These are phyloP conservation scores for Capronia epimyces DNA, from an alignment of 2,329 filamentous ascomycete species.

Conservation along the genomic window DNA sequence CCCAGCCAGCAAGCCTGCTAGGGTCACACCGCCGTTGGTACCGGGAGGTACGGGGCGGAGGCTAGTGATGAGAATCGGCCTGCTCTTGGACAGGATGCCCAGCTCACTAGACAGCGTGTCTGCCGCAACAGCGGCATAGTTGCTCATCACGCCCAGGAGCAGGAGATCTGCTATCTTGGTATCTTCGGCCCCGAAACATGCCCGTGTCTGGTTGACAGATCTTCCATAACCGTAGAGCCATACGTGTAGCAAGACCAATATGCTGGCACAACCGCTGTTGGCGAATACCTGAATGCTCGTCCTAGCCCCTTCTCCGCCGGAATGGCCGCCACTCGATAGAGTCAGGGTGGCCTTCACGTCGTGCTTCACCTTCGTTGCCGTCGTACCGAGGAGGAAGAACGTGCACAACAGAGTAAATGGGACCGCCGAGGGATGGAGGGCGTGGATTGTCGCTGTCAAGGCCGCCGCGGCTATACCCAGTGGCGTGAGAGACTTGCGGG, in stretches of 20 bases:
- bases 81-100: constrained; percentile 72
- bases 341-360: constrained; percentile 78
- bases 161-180: constrained; percentile 46
- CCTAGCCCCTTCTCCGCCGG: constrained; percentile 72
- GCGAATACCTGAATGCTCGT: constrained; percentile 86
- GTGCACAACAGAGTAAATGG: constrained; percentile 77
- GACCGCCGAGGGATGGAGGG: constrained; percentile 87
- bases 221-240: constrained; percentile 12
- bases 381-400: constrained; percentile 82
- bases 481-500: constrained; percentile 71
- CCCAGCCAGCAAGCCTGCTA: constrained; percentile 67
- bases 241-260: constrained; percentile 47
- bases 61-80: constrained; percentile 81
- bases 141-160: constrained; percentile 62
- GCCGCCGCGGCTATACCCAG: constrained; percentile 66
- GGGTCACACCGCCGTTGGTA: constrained; percentile 87
- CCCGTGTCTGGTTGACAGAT: neutral
- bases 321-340: constrained; percentile 62
- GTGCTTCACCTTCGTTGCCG: constrained; percentile 85
- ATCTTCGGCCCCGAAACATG: constrained; percentile 5
- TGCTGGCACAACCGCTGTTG: constrained; percentile 73
- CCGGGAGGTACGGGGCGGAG: constrained; percentile 75
- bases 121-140: constrained; percentile 86
- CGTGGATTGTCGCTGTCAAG: constrained; percentile 71
- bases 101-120: constrained; percentile 96